Evolutionary conservation across 2,329 filamentous ascomycete species (phyloP), one percentile per base, ranked within the genome.

Genomic region (Cytospora chrysosperma): DNA sequence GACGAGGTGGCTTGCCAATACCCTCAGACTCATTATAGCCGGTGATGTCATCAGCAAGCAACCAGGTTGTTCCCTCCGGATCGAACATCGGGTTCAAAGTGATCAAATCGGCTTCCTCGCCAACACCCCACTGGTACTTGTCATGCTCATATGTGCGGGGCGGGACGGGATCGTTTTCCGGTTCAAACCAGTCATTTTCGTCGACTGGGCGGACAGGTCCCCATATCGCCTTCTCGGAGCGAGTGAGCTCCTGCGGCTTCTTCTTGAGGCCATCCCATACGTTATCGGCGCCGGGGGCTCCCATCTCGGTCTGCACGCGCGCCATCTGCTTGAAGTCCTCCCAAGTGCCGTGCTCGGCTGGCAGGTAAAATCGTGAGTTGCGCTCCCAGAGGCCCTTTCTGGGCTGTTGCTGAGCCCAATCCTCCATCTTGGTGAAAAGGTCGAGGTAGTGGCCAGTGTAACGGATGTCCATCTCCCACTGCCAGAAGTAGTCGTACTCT

Each of bases 381-480:
- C 91, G 86, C 73, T 94, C 91, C 91, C 91, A 95, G 0, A 94
- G 80, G 0, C 89, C 88, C 75, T 92, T 93, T 15, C 91, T 82
- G 1, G 91, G 91, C 75, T 95, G 91, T 54, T 84, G 77, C 67
- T 82, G 85, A 19, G 90, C 83, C 89, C 90, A 95, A 52, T 79
- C 77, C 70, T 86, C 83, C 43, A 92, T 78, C 72, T 89, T 89
- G 68, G 86, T 84, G 71, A 94, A 84, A 24, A 92, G 76, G 66
- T 91, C 86, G 68, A 90, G 93, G 78, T 91, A 94, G 76, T 97
- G 92, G 40, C 93, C 92, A 0, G 90, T 95, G 75, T 96, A 96
- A 32, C 92, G 88, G 52, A 93, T 87, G 71, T 97, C 93, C 88
- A 96, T 94, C 75, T 97, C 93, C 91, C 93, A 96, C 69, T 96